phyloP scores from a whole-genome alignment of 768 basidiomycete species.

The Phylloporus rhodoxanthus region DNA sequence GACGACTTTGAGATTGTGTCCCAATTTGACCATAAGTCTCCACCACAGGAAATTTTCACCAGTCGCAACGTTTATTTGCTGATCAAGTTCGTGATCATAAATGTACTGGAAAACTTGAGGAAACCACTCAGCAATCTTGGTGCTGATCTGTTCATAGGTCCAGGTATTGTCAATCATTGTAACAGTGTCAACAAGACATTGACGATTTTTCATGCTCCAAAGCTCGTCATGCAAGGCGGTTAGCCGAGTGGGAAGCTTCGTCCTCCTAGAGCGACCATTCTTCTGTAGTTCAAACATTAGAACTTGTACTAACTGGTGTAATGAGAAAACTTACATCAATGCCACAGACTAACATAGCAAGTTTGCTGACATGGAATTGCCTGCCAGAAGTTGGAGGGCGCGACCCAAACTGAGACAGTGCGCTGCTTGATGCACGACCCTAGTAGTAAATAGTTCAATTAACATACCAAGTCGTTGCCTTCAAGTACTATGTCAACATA shows the following conservation, averaged over 20 bases:
- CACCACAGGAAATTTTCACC: neutral
- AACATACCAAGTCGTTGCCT: too few relatives aligned
- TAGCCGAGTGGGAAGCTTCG: neutral
- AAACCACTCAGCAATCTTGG: neutral
- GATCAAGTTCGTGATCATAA: neutral
- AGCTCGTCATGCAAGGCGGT: neutral
- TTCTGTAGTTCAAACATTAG: neutral
- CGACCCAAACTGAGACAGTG: neutral
- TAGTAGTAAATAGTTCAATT: neutral
- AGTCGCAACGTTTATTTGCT: neutral
- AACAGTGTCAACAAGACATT: neutral
- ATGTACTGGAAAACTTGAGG: neutral
- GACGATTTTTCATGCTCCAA: neutral
- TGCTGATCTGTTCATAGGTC: neutral
- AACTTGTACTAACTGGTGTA: neutral
- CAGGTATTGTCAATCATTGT: neutral
- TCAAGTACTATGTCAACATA: too few relatives aligned
- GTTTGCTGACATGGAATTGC: neutral
- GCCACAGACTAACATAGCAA: neutral
- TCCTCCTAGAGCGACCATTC: neutral
- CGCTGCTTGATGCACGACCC: neutral
- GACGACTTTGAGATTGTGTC: neutral
- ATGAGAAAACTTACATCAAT: neutral
- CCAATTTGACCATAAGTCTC: neutral
- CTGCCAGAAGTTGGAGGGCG: too few relatives aligned